phyloP scores from a whole-genome alignment of 2,329 filamentous ascomycete genomes.

The Gaeumannomyces tritici region DNA sequence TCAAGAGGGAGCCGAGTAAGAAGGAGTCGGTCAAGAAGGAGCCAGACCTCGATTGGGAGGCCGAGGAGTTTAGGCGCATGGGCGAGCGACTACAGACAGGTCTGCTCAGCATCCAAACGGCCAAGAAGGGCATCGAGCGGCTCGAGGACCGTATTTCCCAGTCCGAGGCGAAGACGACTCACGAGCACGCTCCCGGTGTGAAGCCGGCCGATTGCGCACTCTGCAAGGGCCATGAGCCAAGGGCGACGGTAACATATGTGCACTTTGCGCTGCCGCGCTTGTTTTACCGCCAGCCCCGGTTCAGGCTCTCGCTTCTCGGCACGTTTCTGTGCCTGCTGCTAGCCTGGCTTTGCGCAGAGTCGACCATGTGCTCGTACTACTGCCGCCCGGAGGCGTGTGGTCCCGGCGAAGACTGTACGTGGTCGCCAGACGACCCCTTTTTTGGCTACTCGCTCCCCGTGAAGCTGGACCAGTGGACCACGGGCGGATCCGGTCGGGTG shows the following conservation, averaged over 20 bases:
- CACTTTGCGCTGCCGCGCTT: slow-evolving; percentile 36
- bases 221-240: not conserved
- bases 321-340: slow-evolving; percentile 30
- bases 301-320: slow-evolving; percentile 39
- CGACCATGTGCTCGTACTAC: slow-evolving; percentile 40
- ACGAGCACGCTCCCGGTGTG: not conserved
- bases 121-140: slow-evolving; percentile 48
- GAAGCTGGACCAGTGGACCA: slow-evolving; percentile 53
- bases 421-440: slow-evolving; percentile 47
- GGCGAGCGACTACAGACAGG: slow-evolving; percentile 41
- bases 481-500: slow-evolving; percentile 37
- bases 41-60: not conserved
- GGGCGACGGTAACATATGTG: slow-evolving; percentile 22
- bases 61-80: slow-evolving; percentile 32
- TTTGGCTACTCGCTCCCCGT: slow-evolving; percentile 52
- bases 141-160: slow-evolving; percentile 42
- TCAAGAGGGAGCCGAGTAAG: not conserved
- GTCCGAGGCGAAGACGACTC: not conserved
- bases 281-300: slow-evolving; percentile 31
- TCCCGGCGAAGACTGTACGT: slow-evolving; percentile 35
- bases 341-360: slow-evolving; percentile 47
- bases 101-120: slow-evolving; percentile 40
- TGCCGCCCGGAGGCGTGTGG: slow-evolving; percentile 44
- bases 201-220: not conserved
- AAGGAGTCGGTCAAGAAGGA: not conserved